Conservation (phyloP, 495 filamentous ascomycete genomes). For the Xanthoparmelia taractica region DNA sequence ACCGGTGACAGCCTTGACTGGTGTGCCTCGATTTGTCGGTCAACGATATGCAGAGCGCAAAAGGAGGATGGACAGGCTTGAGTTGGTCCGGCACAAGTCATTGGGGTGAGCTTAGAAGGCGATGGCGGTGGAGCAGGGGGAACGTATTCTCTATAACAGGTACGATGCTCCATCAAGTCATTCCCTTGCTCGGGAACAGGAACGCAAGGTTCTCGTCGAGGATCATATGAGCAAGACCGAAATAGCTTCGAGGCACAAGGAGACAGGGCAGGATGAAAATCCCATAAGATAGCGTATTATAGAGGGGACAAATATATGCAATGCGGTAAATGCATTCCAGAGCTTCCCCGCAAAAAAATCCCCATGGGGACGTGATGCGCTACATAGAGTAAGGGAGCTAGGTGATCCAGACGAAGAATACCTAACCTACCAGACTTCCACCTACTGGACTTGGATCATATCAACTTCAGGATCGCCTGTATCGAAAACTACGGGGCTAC, state of each 20-base stretch:
- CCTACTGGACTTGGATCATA: not conserved
- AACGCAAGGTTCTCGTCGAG: constrained; percentile 1
- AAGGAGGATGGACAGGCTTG: constrained; percentile 1
- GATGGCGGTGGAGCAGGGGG: constrained; percentile 7
- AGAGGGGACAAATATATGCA: too few relatives aligned
- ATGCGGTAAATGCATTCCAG: not conserved
- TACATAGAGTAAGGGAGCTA: not conserved
- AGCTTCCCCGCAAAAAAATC: not conserved
- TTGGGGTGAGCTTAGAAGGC: not conserved
- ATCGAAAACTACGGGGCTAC: too few relatives aligned
- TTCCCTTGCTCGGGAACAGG: not conserved
- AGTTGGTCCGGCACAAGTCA: not conserved
- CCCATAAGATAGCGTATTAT: too few relatives aligned
- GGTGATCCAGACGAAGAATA: not conserved
- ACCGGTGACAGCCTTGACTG: not conserved
- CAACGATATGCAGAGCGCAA: constrained; percentile 6
- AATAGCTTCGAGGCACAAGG: not conserved
- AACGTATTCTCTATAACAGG: not conserved
- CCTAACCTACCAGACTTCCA: not conserved
- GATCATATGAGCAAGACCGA: not conserved
- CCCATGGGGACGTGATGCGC: constrained; percentile 4
- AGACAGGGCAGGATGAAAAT: not conserved
- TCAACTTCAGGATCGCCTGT: too few relatives aligned
- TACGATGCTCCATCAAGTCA: not conserved
- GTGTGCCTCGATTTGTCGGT: constrained; percentile 7